Evolutionary conservation across 140 eudicot genomes (phyloP), one percentile per base, ranked within the genome.

Genomic region (Cichorium intybus): DNA sequence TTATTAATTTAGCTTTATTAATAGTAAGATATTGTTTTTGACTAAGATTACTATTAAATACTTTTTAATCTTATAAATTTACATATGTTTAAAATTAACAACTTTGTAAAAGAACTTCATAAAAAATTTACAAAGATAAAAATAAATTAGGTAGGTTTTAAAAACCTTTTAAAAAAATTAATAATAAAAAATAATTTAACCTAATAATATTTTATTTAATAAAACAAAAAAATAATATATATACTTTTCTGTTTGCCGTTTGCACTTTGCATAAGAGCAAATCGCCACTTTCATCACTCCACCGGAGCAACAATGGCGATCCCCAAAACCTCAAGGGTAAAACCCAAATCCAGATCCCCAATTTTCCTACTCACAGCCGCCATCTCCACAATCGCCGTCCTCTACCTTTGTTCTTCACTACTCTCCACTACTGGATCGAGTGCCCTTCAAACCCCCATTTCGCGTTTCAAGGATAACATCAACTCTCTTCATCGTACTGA

Each of bases 261-360:
- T 14, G 26, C 51, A 35, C n/a, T 37, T 31, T 24, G 6, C 10
- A 47, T 17, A 29, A 20, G 22, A 5, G 6, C 54, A n/a, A 7
- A 22, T 51, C 10, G 47, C 58, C 20, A 14, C 35, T 41, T 18
- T 29, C 67, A 21, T 47, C 75, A 31, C 21, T 41, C 10, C 64
- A 53, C 28, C 28, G 1, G n/a, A 56, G 58, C 60, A 28, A 21
- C 65, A 73, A 87, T 90, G 97, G 95, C 95, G 84, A 90, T 82
- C 82, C 72, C 65, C 61, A 88, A 73, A 80, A 17, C 76, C 84
- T 76, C 58, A 41, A 84, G 39, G 69, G 48, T 48, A 43, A 87
- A 81, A 70, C 64, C 78, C 46, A 90, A 82, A 70, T 79, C 95
- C 87, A 80, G 90, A 87, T 83, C 95, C 69, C 81, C 84, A 64